phyloP scores from a whole-genome alignment of 2,329 filamentous ascomycete species.

The Boeremia exigua region DNA sequence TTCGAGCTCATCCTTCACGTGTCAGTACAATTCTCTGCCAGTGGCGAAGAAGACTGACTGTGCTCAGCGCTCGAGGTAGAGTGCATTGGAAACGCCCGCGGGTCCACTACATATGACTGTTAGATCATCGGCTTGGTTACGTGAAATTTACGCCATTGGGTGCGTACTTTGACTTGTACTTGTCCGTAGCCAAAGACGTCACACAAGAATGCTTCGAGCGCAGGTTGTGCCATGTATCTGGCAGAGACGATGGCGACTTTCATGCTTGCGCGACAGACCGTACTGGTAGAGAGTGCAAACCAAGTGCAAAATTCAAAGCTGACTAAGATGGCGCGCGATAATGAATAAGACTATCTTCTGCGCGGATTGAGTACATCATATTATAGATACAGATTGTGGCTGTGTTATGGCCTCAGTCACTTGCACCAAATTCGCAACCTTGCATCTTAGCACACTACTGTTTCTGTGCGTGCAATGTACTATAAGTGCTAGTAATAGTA shows the following conservation, averaged over 20 bases:
- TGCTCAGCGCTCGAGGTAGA: slow-evolving; percentile 13
- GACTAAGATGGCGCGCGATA: no score
- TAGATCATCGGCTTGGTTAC: not conserved
- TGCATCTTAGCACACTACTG: no score
- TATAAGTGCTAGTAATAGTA: no score
- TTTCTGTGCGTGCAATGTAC: no score
- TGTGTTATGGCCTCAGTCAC: no score
- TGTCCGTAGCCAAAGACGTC: slow-evolving; percentile 10
- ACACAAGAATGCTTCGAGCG: slow-evolving; percentile 10
- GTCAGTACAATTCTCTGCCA: not conserved
- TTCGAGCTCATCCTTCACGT: slow-evolving; percentile 8
- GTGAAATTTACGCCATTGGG: not conserved
- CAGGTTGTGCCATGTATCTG: slow-evolving; percentile 14
- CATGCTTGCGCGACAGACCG: not conserved
- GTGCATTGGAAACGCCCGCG: slow-evolving; percentile 20
- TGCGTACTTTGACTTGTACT: slow-evolving; percentile 9
- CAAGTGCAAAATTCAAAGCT: no score
- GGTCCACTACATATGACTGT: slow-evolving; percentile 7
- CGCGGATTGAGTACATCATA: no score
- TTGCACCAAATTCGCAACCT: no score
- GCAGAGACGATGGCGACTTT: slow-evolving; percentile 15
- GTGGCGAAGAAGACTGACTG: not conserved
- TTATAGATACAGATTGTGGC: no score
- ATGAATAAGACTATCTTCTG: no score
- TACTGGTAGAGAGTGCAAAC: no score